These are phyloP conservation scores for Fusarium drepaniforme DNA, from an alignment of 2,329 filamentous ascomycete genomes.

Conservation along the genomic window DNA sequence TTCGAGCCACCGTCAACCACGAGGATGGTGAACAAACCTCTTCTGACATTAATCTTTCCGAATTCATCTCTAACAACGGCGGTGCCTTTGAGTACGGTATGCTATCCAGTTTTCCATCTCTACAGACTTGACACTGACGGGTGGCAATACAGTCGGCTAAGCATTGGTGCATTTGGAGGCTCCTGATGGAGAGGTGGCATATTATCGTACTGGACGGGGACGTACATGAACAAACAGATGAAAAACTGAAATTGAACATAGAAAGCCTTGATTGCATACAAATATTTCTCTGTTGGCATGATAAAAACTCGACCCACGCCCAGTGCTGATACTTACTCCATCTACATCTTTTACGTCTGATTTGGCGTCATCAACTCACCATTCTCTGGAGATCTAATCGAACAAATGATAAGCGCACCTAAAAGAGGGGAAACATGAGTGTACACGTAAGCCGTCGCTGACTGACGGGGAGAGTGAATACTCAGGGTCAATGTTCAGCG, in stretches of 20 bases:
- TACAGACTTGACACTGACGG: background rate
- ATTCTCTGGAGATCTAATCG: background rate
- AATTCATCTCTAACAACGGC: constrained; percentile 65
- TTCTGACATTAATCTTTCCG: constrained; percentile 66
- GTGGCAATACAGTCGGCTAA: background rate
- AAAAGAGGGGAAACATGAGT: background rate
- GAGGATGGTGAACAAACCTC: constrained; percentile 54
- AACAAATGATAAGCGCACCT: background rate
- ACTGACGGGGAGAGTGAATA: background rate
- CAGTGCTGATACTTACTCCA: background rate
- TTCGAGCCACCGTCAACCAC: constrained; percentile 61
- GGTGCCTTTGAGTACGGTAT: constrained; percentile 47
- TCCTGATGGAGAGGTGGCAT: background rate
- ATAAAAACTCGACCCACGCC: background rate
- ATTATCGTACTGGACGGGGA: background rate
- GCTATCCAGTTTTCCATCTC: background rate
- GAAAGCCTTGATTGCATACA: background rate
- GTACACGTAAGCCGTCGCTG: background rate
- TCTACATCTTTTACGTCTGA: background rate
- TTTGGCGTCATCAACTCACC: background rate
- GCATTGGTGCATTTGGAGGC: background rate
- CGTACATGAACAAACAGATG: background rate
- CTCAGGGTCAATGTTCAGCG: background rate
- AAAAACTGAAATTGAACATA: background rate
- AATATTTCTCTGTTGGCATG: background rate